Evolutionary conservation across 176 grass and related monocot species (phyloP), one percentile per base, ranked within the genome.

Genomic region (Pharus latifolius): DNA sequence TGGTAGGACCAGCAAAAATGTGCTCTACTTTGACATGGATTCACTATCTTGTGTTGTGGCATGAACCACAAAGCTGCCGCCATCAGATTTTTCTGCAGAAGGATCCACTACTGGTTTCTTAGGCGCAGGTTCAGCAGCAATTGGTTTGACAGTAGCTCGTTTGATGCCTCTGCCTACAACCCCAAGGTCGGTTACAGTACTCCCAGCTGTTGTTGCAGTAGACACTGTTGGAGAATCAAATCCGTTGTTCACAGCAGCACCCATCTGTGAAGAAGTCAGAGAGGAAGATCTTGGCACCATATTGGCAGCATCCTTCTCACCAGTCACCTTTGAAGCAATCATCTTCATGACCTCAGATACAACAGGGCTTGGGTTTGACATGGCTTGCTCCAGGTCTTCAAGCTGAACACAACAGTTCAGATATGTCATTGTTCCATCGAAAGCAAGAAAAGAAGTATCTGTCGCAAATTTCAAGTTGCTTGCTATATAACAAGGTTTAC

Each of bases 141-240:
- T 77, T 3, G 87, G 84, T 58, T 78, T 87, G 30, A 88, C 72
- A 32, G 52, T 83, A 68, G 90, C 90, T 56, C 95, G 81, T 42
- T 99, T 99, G 25, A 99, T 54, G 2, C 95, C 95, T 88, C 95
- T 91, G 17, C 95, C 95, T 26, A 99, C 90, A 26, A 99, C 87
- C 46, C 95, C 95, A 1, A 99, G 82, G 73, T 99, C 84, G 22
- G 87, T 91, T 17, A 99, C 87, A 23, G 75, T 87, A 49, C 89
- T 85, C 74, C 66, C 80, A 22, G 81, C 78, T 65, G 82, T 78
- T 51, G 82, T 84, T 73, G 79, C 69, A n/a, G 84, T 93, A 60
- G 87, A 86, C 56, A 95, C 50, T 17, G 85, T 81, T 24, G 95
- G 71, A 2, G 82, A 84, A 75, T 99, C 90, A 48, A 99, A 94